Evolutionary conservation across 495 filamentous ascomycete genomes (phyloP).

Genomic region (Trichoderma virens): DNA sequence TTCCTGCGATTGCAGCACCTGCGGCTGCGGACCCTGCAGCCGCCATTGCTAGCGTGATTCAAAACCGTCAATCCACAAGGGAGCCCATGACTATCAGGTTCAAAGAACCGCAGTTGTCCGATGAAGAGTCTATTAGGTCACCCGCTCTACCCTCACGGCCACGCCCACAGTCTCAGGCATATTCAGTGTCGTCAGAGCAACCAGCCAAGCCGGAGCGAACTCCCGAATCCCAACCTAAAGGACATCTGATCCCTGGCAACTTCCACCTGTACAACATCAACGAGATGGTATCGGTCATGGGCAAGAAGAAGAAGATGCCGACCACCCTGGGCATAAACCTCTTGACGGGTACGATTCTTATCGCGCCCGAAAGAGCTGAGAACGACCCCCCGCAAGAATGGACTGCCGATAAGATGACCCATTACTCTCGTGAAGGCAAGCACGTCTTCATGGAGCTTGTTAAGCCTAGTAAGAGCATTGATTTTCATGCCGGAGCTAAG

Average conservation of each 20-base stretch:
- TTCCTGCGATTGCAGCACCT: constrained; percentile 66
- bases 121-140: constrained; percentile 28
- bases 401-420: constrained; percentile 84
- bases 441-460: constrained; percentile 95
- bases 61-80: constrained; percentile 16
- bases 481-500: constrained; percentile 96
- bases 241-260: constrained; percentile 56
- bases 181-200: not conserved
- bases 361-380: constrained; percentile 71
- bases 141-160: constrained; percentile 62
- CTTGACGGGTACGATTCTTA: constrained; percentile 78
- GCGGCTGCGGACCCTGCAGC: constrained; percentile 53
- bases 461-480: constrained; percentile 81
- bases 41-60: constrained; percentile 56
- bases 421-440: constrained; percentile 96
- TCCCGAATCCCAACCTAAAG: constrained; percentile 19
- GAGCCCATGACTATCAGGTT: not conserved
- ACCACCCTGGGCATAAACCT: constrained; percentile 87
- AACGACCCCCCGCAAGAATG: constrained; percentile 85
- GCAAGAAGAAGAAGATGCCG: constrained; percentile 95
- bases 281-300: constrained; percentile 90
- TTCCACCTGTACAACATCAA: constrained; percentile 94
- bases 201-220: constrained; percentile 12
- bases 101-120: constrained; percentile 15
- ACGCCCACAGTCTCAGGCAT: constrained; percentile 43